Base-by-base conservation (phyloP, 352 stramenopile genomes). In the Pythium sukuiense region DNA sequence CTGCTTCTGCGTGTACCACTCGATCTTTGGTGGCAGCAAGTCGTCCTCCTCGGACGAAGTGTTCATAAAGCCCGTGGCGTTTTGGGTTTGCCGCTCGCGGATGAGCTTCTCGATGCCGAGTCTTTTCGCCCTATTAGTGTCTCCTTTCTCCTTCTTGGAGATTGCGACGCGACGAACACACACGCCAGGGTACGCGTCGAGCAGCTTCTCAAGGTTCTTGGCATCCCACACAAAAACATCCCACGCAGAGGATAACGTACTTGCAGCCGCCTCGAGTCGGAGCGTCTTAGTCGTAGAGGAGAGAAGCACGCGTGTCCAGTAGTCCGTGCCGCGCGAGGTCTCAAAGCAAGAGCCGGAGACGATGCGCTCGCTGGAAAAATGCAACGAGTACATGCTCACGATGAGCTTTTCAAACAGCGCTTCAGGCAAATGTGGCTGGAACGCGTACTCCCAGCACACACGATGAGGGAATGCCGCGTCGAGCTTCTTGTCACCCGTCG, bases 361-460 rank as follows among this genome's bases (percentile, higher is more conserved):
- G 1, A 9, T 26, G 4, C 62, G 55, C 0, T 53, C 6, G 26
- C 18, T 35, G 18, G 62, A 69, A 39, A 33, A 59, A 26, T 37
- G 26, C 3, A 48, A 24, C 26, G 62, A 69, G 55, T 69, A 69
- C 11, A 55, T 69, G 3, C 14, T 37, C 12, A 69, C 62, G 8
- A 11, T 37, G 16, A 69, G 26, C 20, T 55, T 58, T 4, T 69
- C 55, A 43, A 69, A 69, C 7, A 69, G 13, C 24, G 29, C 16
- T 0, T 59, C 43, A 0, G 62, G 62, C 26, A 59, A 16, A 35
- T 45, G 16, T 3, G 9, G 26, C 26, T 20, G 54, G 33, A 61
- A 68, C 7, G 48, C 43, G 54, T 63, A 69, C 13, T 63, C 33
- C 55, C 62, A 63, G 14, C 26, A 55, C 1, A 67, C 60, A 18